Conservation (phyloP, 106 monocot genomes). For the Agapanthus africanus region DNA sequence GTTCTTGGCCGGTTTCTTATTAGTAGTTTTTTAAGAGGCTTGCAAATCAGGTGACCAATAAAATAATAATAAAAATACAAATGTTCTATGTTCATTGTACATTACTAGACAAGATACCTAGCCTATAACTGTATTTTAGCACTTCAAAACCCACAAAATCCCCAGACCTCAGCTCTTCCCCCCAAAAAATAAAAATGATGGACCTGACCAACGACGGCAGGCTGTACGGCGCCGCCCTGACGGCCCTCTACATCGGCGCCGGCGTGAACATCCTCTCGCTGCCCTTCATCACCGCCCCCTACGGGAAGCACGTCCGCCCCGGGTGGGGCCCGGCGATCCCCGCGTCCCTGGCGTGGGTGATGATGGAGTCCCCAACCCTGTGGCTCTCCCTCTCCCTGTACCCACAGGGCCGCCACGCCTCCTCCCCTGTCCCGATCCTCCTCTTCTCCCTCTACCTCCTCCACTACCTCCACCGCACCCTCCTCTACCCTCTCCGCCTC, state of each 20-base stretch:
- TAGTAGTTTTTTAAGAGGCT: too few relatives aligned
- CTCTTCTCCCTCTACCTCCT: slow-evolving; percentile 35
- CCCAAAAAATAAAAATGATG: too few relatives aligned
- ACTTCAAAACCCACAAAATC: too few relatives aligned
- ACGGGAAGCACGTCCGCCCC: slow-evolving; percentile 45
- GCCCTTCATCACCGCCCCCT: slow-evolving; percentile 48
- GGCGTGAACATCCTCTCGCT: slow-evolving; percentile 37
- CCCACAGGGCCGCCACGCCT: slow-evolving; percentile 26
- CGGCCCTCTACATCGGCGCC: not conserved
- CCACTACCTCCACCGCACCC: slow-evolving; percentile 54
- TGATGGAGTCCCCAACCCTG: slow-evolving; percentile 67
- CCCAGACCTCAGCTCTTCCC: too few relatives aligned
- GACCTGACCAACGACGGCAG: too few relatives aligned
- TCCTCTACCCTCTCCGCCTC: slow-evolving; percentile 40
- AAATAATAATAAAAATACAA: too few relatives aligned
- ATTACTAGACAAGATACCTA: too few relatives aligned
- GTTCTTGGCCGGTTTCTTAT: too few relatives aligned
- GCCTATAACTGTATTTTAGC: too few relatives aligned
- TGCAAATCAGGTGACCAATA: too few relatives aligned
- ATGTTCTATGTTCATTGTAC: too few relatives aligned
- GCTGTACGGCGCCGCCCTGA: slow-evolving; percentile 1
- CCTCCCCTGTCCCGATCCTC: slow-evolving; percentile 29
- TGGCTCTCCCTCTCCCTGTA: slow-evolving; percentile 36
- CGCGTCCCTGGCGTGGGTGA: slow-evolving; percentile 52
- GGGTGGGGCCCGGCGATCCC: slow-evolving; percentile 63